Evolutionary conservation across 768 basidiomycete species (phyloP).

Genomic region (Psilocybe subaeruginosa): DNA sequence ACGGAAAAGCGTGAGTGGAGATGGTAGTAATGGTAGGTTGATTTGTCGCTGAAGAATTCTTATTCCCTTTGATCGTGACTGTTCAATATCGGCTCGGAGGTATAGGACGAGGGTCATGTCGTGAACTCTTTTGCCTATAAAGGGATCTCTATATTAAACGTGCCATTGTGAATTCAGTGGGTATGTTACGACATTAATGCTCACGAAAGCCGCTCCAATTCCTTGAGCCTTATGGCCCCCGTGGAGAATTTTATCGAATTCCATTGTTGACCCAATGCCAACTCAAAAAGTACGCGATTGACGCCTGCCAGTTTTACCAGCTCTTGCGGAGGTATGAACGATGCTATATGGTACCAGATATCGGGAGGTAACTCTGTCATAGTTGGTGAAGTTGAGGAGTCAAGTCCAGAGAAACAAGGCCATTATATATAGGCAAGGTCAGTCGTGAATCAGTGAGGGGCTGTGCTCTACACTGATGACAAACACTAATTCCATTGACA

Average conservation of each 20-base stretch:
- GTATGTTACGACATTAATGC: background rate
- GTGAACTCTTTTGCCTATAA: background rate
- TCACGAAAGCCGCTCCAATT: background rate
- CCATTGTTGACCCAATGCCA: background rate
- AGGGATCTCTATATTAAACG: background rate
- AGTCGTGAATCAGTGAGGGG: no score
- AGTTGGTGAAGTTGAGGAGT: background rate
- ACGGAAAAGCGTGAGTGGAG: background rate
- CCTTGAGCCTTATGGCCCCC: background rate
- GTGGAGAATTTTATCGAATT: background rate
- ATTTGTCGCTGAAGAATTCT: background rate
- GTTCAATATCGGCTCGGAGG: background rate
- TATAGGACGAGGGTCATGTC: conserved; percentile 1
- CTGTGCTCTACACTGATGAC: no score
- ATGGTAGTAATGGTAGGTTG: background rate
- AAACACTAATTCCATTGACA: no score
- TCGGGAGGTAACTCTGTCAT: background rate
- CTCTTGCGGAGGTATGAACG: background rate
- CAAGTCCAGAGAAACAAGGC: no score
- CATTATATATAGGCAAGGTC: no score
- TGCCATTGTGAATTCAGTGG: background rate
- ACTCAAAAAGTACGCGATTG: conserved; percentile 2
- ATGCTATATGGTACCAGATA: background rate
- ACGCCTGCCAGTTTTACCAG: background rate
- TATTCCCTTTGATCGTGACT: background rate